Evolutionary conservation across 225 moss, liverwort and hornwort genomes (phyloP), one percentile per base, ranked within the genome.

Genomic region (Lunularia cruciata): DNA sequence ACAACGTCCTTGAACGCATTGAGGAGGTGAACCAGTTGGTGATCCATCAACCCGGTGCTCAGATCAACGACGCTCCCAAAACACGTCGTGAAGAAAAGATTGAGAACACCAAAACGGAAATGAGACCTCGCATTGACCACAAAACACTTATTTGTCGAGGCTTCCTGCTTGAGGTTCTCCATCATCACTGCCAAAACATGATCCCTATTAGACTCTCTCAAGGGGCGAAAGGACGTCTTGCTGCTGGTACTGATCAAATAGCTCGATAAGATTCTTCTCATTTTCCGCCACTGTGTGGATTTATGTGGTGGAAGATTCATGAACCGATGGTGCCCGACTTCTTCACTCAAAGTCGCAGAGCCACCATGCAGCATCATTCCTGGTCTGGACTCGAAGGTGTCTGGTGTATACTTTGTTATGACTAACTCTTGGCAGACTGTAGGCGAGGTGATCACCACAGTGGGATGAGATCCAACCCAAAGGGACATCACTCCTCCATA

Each of bases 401-500:
- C 79, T 25, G 75, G 68, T 9, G 61, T 28, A 14, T 63, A 33
- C 15, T 52, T 47, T 15, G 38, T 30, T 2, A 55, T 43, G 47
- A 77, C 26, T 15, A 57, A 72, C 53, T 86, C 77, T 16, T 81
- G 0, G 6, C 73, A 79, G 39, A 88, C 60, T 46, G 68, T 60
- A 8, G 88, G 64, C 35, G 86, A 88, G 19, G 90, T 82, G 48
- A 92, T 84, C 12, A 90, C 65, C 20, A 92, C 42, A 26, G 77
- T 88, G 8, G 92, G 86, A 22, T 76, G 72, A 0, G 77, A 79
- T 3, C 77, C 83, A 62, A 76, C 76, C 8, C 82, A 81, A 6
- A 90, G 0, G 0, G 74, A 84, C 85, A 92, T 86, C 5, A 92
- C 84, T 25, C 88, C 88, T 37, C 82, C 80, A 39, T 86, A 88